Base-by-base conservation (phyloP, 768 basidiomycete species). In the Mycena vitilis region DNA sequence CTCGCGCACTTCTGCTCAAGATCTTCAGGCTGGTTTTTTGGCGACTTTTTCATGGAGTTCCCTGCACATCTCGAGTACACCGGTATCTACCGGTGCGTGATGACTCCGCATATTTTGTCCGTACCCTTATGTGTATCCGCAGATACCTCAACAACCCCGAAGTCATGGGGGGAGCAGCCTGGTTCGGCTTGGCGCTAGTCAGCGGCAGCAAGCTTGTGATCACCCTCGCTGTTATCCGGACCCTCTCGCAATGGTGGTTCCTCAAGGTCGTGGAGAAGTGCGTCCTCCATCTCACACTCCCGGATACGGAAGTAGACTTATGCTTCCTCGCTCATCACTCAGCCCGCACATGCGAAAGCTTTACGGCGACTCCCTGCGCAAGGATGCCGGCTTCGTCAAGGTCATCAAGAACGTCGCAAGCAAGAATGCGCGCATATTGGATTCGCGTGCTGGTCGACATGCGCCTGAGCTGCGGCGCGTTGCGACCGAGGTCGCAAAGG, bases 271-370 rank as follows among this genome's bases (percentile, higher is more conserved):
- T 99, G 25, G 98, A 99, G 77, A 92, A 94, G 97, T 98, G 69
- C 66, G 93, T 83, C 37, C 1, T 16, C 45, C 30, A n/a, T 22
- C 34, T 11, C 15, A 16, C 44, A 0, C 44, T 22, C 37, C 37
- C 12, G 34, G 34, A 6, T 25, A 11, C 23, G 9, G 45, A 59
- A 6, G 37, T 5, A 37, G 13, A 16, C 34, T 18, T 22, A 34
- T 45, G 44, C 2, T 34, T 45, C 37, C 9, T 12, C 8, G 20
- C 52, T 52, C 40, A 45, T 54, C 65, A 18, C 18, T 47, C 42
- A 99, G 97, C 73, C 98, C 98, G n/a, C 98, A 99, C 80, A 99
- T 99, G 98, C 90, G 88, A 69, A 95, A 95, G 77, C 84, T 99
- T 22, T 99, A 99, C 78, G 97, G 98, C 4, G 90, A 96, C 75